Base-by-base conservation (phyloP, 1,284 basidiomycete species). In the Marasmius oreades region DNA sequence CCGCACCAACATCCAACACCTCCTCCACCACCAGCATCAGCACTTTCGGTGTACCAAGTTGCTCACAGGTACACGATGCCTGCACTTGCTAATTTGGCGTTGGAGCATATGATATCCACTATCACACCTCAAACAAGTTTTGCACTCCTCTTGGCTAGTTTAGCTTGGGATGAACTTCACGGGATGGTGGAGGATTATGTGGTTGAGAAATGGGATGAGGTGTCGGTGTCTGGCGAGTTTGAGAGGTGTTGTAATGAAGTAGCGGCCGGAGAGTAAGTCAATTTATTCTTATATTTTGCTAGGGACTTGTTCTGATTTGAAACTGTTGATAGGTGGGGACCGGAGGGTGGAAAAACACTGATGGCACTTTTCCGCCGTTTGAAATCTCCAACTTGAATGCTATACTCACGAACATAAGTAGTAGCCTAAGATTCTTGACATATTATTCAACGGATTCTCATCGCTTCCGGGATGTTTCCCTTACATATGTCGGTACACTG, bases 11-110 rank as follows among this genome's bases (percentile, higher is more conserved):
- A 93, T 65, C 91, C 90, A 1, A 82, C 85, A 2, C 71, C 80
- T 7, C 65, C 79, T 2, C 85, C 87, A 1, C 70, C 74, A 2
- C 81, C 88, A 20, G 87, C 87, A 18, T 88, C 86, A 26, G 88
- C 90, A 1, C 72, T 95, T 33, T 82, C 88, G 0, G 81, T 93
- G 63, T 95, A 92, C 72, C 84, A 88, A 64, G 77, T 93, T 14
- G 88, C 91, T 10, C 90, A 93, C 72, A 78, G 90, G 37, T 94
- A 93, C 68, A 74, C 76, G 8, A 83, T 93, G 72, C 80, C 82
- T 20, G 79, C 76, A 8, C 77, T 94, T 22, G 82, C 84, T 34
- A 66, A 76, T 11, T 76, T 93, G 7, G 87, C 91, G 1, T 71
- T 90, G 55, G 84, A 88, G 52, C 90, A 92, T 66, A 84, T 93